Evolutionary conservation across 2,329 filamentous ascomycete species (phyloP).

Genomic region (Alternaria sp.): DNA sequence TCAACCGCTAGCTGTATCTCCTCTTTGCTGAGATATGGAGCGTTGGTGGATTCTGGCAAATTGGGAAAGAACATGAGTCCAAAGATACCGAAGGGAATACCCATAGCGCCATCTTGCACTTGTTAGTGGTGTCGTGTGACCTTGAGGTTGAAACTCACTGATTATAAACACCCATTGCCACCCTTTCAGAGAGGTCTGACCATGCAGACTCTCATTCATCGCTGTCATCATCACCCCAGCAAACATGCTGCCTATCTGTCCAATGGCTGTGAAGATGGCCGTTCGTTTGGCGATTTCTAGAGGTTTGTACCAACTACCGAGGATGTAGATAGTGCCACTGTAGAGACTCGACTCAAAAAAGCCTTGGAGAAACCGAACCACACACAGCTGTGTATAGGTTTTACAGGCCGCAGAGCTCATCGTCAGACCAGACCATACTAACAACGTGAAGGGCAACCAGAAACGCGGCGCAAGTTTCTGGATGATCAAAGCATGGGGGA

Average conservation of each 20-base stretch:
- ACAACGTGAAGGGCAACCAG: constrained; percentile 41
- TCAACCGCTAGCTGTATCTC: constrained; percentile 38
- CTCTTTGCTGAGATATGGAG: constrained; percentile 34
- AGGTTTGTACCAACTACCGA: constrained; percentile 42
- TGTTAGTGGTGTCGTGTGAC: constrained; percentile 6
- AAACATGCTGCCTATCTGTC: constrained; percentile 44
- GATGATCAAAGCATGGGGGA: constrained; percentile 41
- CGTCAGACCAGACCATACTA: constrained; percentile 41
- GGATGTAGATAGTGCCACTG: constrained; percentile 42
- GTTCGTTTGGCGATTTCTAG: constrained; percentile 42
- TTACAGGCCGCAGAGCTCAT: constrained; percentile 41
- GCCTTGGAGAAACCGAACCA: constrained; percentile 38
- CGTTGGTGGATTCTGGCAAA: constrained; percentile 36
- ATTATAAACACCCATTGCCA: constrained; percentile 46
- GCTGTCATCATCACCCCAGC: constrained; percentile 47
- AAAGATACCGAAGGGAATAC: constrained; percentile 41
- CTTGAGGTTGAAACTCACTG: constrained; percentile 17
- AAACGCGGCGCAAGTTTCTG: constrained; percentile 40
- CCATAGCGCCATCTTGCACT: constrained; percentile 38
- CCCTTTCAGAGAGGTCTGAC: constrained; percentile 29
- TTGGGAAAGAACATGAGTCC: constrained; percentile 41
- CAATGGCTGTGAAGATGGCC: constrained; percentile 42
- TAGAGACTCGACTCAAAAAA: constrained; percentile 42
- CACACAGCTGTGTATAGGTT: constrained; percentile 38
- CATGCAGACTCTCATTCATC: constrained; percentile 38